Conservation (phyloP, 768 basidiomycete genomes). For the Gloeostereum incarnatum region DNA sequence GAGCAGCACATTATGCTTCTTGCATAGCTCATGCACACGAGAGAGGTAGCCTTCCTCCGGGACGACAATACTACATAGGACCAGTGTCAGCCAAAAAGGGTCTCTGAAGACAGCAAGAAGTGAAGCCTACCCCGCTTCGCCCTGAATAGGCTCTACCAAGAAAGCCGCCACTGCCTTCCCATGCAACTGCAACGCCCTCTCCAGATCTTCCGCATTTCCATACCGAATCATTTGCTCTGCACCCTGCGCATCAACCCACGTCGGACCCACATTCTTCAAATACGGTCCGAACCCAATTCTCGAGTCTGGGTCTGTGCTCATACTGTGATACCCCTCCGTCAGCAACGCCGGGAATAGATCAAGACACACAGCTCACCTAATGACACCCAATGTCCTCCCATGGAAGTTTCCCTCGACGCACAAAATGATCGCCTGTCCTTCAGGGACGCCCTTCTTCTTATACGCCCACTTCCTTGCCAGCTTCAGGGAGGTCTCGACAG, state of each 20-base stretch:
- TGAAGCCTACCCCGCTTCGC: constrained; percentile 82
- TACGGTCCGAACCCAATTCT: constrained; percentile 88
- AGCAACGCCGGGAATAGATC: constrained; percentile 7
- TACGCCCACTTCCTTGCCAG: constrained; percentile 97
- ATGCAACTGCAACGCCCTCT: constrained; percentile 68
- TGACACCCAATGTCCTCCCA: constrained; percentile 84
- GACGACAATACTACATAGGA: constrained; percentile 67
- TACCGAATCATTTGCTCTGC: constrained; percentile 60
- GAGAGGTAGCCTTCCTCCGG: constrained; percentile 83
- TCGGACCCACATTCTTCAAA: constrained; percentile 77
- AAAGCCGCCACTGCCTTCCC: constrained; percentile 86
- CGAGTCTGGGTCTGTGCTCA: constrained; percentile 93
- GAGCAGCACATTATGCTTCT: constrained; percentile 86
- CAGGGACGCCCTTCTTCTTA: constrained; percentile 70
- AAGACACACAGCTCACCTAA: constrained; percentile 40
- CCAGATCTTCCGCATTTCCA: constrained; percentile 76
- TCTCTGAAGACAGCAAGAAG: background rate
- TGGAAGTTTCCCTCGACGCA: constrained; percentile 92
- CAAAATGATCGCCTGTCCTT: constrained; percentile 79
- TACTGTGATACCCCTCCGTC: constrained; percentile 31
- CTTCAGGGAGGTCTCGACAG: constrained; percentile 96
- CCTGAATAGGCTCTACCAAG: constrained; percentile 96
- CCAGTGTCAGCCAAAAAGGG: background rate
- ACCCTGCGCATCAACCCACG: constrained; percentile 46
- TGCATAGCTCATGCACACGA: constrained; percentile 74